Conservation (phyloP, 1,284 basidiomycete species). For the Leccinum fuscescens region DNA sequence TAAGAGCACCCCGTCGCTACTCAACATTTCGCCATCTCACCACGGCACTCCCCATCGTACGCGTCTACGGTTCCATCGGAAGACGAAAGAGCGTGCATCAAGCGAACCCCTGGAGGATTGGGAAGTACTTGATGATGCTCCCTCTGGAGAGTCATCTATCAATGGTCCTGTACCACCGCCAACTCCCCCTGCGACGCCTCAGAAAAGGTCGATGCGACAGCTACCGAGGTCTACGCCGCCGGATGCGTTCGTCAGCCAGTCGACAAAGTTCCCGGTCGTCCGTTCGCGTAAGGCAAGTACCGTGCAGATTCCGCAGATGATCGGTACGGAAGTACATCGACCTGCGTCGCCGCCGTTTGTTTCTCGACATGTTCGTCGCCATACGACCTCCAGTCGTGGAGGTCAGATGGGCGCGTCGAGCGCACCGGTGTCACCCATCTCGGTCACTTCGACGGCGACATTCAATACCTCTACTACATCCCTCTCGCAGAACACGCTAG, state of each 20-base stretch:
- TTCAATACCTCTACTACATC: conserved; percentile 24
- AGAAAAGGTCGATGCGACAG: conserved; percentile 14
- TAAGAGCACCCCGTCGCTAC: conserved; percentile 33
- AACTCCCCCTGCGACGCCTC: conserved; percentile 24
- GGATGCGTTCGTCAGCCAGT: conserved; percentile 20
- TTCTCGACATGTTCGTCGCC: conserved; percentile 33
- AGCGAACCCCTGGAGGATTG: conserved; percentile 34
- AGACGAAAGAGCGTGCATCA: conserved; percentile 35
- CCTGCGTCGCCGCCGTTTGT: conserved; percentile 34
- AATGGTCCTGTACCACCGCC: conserved; percentile 23
- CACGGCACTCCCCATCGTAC: conserved; percentile 32
- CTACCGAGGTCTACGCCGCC: conserved; percentile 5
- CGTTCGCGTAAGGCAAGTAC: conserved; percentile 28
- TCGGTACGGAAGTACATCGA: conserved; percentile 17
- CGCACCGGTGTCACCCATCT: conserved; percentile 34
- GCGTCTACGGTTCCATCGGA: conserved; percentile 32
- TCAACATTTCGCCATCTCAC: conserved; percentile 32
- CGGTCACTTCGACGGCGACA: conserved; percentile 28
- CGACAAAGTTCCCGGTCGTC: conserved; percentile 7
- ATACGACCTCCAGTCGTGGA: conserved; percentile 33
- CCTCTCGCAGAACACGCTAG: conserved; percentile 15
- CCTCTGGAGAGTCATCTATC: conserved; percentile 25
- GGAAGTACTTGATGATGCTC: conserved; percentile 32
- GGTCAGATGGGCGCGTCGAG: conserved; percentile 31
- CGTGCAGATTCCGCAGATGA: conserved; percentile 24